phyloP scores from a whole-genome alignment of 2,329 filamentous ascomycete genomes.

The Colletotrichum chlorophyti region DNA sequence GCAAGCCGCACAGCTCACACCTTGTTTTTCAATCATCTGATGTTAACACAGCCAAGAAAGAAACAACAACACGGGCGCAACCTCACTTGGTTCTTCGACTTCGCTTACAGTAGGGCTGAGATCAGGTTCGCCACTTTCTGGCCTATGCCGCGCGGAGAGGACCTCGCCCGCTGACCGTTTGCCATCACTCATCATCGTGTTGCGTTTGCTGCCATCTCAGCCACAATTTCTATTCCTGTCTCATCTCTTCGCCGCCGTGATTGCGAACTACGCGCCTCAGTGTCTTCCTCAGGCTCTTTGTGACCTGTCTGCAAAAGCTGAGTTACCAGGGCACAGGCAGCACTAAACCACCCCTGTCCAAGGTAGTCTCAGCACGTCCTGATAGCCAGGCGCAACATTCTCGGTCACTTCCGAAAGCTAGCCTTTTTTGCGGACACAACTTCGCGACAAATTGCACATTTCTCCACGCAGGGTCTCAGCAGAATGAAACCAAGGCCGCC shows the following conservation, averaged over 20 bases:
- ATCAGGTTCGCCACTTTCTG: neutral
- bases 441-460: constrained; percentile 3
- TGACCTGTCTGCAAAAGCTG: no score
- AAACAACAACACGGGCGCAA: neutral
- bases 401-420: constrained; percentile 17
- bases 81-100: neutral
- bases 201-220: constrained; percentile 6
- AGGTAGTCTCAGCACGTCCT: constrained; percentile 8
- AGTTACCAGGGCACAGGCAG: no score
- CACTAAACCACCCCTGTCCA: constrained; percentile 7
- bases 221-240: constrained; percentile 19
- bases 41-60: neutral
- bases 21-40: constrained; percentile 7
- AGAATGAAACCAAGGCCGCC: neutral
- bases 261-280: constrained; percentile 11
- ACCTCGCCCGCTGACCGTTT: neutral
- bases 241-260: neutral
- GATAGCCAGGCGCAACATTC: constrained; percentile 5
- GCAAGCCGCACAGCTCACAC: neutral
- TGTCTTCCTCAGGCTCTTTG: constrained; percentile 15
- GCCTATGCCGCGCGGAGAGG: no score
- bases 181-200: neutral
- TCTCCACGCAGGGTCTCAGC: constrained; percentile 15
- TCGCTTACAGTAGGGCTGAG: constrained; percentile 14
- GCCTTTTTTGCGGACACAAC: neutral